Percentiles rank a stretch among this genome's conserved stretches.
Conservation (phyloP, 345 rosid genomes). For the Mercurialis annua region DNA sequence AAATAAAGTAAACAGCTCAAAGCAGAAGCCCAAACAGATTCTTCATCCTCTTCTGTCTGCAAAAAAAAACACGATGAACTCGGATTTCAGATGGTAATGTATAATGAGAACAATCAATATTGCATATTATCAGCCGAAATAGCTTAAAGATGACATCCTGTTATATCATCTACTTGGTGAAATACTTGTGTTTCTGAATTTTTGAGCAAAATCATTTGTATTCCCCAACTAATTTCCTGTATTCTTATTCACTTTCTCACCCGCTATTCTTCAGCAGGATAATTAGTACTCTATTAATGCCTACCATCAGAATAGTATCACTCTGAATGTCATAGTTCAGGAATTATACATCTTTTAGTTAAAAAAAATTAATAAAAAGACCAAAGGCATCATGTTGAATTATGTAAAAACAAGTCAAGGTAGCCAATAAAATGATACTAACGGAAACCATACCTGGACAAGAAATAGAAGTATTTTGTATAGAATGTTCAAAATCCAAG, state of each 20-base stretch:
- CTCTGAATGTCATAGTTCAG: background rate
- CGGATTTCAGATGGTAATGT: background rate
- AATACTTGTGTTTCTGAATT: background rate
- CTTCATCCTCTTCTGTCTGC: constrained; percentile 85
- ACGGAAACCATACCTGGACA: constrained; percentile 64
- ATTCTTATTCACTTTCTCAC: background rate
- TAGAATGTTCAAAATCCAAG: constrained; percentile 89
- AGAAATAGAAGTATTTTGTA: constrained; percentile 88
- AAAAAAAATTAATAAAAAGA: background rate
- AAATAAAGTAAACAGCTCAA: constrained; percentile 95
- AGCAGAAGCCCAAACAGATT: constrained; percentile 95
- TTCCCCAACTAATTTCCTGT: background rate
- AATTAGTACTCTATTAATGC: background rate
- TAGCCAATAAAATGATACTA: constrained; percentile 3
- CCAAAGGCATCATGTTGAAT: background rate
- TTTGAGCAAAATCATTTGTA: background rate
- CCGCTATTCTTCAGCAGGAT: background rate
- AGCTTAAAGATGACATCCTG: background rate
- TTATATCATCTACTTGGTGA: background rate
- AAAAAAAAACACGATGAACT: background rate
- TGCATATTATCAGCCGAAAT: background rate
- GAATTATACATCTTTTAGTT: background rate
- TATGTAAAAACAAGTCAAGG: constrained; percentile 14
- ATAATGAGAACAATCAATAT: constrained; percentile 2
- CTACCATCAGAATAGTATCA: background rate